These are phyloP conservation scores for Phanerochaete carnosa DNA, from an alignment of 768 basidiomycete species.

Conservation along the genomic window DNA sequence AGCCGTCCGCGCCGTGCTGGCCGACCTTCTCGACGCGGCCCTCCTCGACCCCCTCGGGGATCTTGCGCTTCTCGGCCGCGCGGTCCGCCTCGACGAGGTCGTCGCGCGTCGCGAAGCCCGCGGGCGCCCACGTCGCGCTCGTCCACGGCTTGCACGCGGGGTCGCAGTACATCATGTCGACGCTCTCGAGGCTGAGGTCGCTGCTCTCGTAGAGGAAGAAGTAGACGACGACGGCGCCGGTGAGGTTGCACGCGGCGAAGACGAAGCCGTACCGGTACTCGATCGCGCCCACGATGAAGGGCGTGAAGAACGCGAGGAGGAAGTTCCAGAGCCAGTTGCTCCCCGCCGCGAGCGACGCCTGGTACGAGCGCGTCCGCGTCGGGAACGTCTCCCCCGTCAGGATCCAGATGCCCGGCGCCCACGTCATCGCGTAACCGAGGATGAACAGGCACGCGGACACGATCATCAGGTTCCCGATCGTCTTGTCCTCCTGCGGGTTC, in stretches of 20 bases:
- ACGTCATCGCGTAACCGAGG: constrained; percentile 66
- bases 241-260: constrained; percentile 63
- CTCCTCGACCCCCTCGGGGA: constrained; percentile 25
- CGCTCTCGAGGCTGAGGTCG: constrained; percentile 62
- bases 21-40: constrained; percentile 24
- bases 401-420: constrained; percentile 77
- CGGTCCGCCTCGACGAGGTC: constrained; percentile 39
- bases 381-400: constrained; percentile 77
- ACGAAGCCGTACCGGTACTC: constrained; percentile 65
- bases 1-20: neutral
- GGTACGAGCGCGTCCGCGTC: constrained; percentile 67
- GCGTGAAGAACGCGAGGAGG: constrained; percentile 76
- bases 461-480: constrained; percentile 27
- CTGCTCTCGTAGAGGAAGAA: constrained; percentile 77
- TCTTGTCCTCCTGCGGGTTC: constrained; percentile 41
- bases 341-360: constrained; percentile 63
- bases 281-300: constrained; percentile 60
- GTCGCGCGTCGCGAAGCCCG: constrained; percentile 45
- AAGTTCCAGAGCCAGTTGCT: constrained; percentile 71
- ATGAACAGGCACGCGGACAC: constrained; percentile 71
- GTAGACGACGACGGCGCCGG: constrained; percentile 56
- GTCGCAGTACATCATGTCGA: constrained; percentile 67
- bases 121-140: constrained; percentile 55
- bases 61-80: constrained; percentile 33
- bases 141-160: constrained; percentile 66